phyloP scores from a whole-genome alignment of 2,329 filamentous ascomycete species.

The Aspergillus ustus region DNA sequence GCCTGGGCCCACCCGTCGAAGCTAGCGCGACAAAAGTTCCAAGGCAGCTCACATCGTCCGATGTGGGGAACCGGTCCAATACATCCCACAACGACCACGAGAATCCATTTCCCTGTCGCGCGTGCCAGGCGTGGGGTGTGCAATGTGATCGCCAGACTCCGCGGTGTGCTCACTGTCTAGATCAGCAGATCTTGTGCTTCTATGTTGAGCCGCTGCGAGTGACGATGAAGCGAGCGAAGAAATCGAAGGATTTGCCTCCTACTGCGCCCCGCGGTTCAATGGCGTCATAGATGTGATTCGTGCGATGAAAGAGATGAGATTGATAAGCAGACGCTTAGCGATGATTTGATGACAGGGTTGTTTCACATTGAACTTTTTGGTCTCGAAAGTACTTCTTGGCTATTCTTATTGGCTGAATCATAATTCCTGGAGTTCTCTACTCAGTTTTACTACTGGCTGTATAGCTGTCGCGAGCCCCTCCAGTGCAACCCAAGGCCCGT shows the following conservation, averaged over 20 bases:
- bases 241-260: not conserved
- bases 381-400: not conserved
- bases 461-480: not conserved
- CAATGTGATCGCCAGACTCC: constrained; percentile 35
- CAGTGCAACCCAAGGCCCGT: not conserved
- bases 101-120: constrained; percentile 27
- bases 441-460: not conserved
- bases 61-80: not conserved
- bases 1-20: not conserved
- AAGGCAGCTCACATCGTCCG: not conserved
- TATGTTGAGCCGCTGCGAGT: constrained; percentile 35
- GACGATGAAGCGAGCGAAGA: constrained; percentile 24
- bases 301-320: not conserved
- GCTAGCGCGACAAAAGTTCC: not conserved
- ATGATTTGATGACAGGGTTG: not conserved
- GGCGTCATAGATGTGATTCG: not conserved
- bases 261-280: not conserved
- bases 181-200: constrained; percentile 40
- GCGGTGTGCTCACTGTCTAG: constrained; percentile 37
- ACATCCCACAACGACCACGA: constrained; percentile 1
- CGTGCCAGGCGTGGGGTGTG: constrained; percentile 34
- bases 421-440: not conserved
- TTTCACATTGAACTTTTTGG: not conserved
- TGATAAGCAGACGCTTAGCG: not conserved
- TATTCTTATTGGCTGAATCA: not conserved